phyloP scores from a whole-genome alignment of 2,329 filamentous ascomycete genomes.

The Trichoderma sp. region DNA sequence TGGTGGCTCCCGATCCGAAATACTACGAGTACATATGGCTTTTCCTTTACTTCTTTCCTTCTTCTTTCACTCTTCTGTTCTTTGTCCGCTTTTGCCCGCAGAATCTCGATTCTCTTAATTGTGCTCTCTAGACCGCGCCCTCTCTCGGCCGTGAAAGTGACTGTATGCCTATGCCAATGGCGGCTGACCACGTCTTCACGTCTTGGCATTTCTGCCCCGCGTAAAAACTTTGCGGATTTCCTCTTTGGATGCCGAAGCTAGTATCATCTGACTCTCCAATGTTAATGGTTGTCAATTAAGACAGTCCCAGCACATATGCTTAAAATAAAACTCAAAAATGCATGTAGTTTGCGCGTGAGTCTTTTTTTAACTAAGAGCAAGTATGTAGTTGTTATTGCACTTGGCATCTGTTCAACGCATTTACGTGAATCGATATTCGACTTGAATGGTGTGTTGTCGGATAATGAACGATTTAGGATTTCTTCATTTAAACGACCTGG shows the following conservation, averaged over 20 bases:
- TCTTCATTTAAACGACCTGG: not conserved
- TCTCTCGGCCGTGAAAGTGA: not conserved
- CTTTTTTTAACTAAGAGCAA: not conserved
- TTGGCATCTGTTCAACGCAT: no score
- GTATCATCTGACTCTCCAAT: not conserved
- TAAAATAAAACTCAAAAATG: slow-evolving; percentile 5
- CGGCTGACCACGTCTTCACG: not conserved
- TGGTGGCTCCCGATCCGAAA: not conserved
- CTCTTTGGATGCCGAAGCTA: not conserved
- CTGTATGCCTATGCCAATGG: not conserved
- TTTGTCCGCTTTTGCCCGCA: not conserved
- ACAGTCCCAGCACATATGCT: not conserved
- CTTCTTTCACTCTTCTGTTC: not conserved
- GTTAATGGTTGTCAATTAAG: not conserved
- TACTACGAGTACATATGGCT: not conserved
- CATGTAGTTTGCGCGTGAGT: not conserved
- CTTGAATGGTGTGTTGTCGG: not conserved
- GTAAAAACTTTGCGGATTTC: not conserved
- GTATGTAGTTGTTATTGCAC: not conserved
- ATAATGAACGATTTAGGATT: not conserved
- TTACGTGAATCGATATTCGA: not conserved
- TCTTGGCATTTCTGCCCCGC: slow-evolving; percentile 7
- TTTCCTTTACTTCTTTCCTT: not conserved
- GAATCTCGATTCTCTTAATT: not conserved
- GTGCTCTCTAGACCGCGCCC: not conserved